Evolutionary conservation across 2,329 filamentous ascomycete species (phyloP).

Genomic region (Colletotrichum siamense): DNA sequence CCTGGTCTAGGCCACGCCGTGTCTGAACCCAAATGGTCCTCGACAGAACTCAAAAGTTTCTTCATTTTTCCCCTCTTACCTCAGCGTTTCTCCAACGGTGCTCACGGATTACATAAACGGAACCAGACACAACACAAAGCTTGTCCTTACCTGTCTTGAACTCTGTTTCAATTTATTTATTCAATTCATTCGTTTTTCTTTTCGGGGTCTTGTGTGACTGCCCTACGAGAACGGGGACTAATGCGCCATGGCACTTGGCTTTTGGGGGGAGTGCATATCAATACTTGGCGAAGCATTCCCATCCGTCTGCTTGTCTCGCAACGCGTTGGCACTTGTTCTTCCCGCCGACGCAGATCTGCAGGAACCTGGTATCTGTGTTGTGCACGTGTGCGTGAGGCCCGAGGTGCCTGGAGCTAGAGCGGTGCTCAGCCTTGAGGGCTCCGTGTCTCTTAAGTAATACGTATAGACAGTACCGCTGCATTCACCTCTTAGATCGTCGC

Average conservation of each 20-base stretch:
- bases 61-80: too few species aligned
- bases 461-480: background rate
- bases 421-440: background rate
- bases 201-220: background rate
- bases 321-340: background rate
- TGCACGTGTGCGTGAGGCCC: background rate
- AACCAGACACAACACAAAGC: background rate
- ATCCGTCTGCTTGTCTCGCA: background rate
- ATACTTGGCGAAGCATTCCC: background rate
- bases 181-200: background rate
- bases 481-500: background rate
- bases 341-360: background rate
- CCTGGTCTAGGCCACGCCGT: background rate
- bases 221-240: background rate
- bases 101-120: background rate
- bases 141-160: background rate
- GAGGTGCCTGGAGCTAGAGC: background rate
- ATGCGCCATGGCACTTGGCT: background rate
- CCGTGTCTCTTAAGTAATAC: background rate
- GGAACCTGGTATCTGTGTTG: rapidly evolving
- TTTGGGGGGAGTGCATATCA: background rate
- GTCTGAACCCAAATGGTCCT: background rate
- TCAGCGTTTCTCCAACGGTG: too few species aligned
- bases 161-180: background rate
- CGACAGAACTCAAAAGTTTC: background rate